Conservation (phyloP, 352 stramenopile species). For the Phytophthora fragariae region DNA sequence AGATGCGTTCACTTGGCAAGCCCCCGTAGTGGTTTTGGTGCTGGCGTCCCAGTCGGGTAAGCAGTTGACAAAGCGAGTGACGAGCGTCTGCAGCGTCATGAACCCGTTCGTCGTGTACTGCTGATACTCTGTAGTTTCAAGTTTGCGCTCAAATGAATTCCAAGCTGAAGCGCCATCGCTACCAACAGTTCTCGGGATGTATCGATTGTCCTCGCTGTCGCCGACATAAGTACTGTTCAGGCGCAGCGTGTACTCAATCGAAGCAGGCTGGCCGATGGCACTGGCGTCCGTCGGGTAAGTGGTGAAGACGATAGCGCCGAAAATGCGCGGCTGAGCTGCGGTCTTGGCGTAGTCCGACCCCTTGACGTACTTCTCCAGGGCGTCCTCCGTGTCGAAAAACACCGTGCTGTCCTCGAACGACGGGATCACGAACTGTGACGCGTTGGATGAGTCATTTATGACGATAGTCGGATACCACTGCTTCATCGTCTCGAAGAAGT, state of each 20-base stretch:
- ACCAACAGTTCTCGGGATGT: conserved; percentile 28
- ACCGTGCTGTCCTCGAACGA: conserved; percentile 47
- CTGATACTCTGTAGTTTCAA: conserved; percentile 39
- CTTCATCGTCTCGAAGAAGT: conserved; percentile 48
- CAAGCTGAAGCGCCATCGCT: conserved; percentile 21
- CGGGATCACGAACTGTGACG: conserved; percentile 35
- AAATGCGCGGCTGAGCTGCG: conserved; percentile 42
- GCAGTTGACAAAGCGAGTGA: conserved; percentile 52
- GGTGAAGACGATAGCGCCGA: conserved; percentile 56
- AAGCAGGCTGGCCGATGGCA: conserved; percentile 31
- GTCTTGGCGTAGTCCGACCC: conserved; percentile 43
- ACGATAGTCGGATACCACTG: conserved; percentile 53
- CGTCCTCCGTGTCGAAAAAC: conserved; percentile 47
- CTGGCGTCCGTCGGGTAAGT: conserved; percentile 23
- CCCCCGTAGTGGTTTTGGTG: conserved; percentile 25
- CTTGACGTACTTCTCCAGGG: conserved; percentile 48
- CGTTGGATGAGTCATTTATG: conserved; percentile 22
- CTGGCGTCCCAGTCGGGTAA: conserved; percentile 45
- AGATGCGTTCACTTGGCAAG: conserved; percentile 25
- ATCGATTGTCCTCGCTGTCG: conserved; percentile 18
- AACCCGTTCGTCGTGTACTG: conserved; percentile 54
- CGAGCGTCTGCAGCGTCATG: conserved; percentile 56
- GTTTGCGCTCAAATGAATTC: conserved; percentile 30
- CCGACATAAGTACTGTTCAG: conserved; percentile 42
- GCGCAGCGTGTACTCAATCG: conserved; percentile 52